Evolutionary conservation across 805 yeast species (phyloP), one percentile per base, ranked within the genome.

Genomic region (Kodamaea hsintzibuensis): DNA sequence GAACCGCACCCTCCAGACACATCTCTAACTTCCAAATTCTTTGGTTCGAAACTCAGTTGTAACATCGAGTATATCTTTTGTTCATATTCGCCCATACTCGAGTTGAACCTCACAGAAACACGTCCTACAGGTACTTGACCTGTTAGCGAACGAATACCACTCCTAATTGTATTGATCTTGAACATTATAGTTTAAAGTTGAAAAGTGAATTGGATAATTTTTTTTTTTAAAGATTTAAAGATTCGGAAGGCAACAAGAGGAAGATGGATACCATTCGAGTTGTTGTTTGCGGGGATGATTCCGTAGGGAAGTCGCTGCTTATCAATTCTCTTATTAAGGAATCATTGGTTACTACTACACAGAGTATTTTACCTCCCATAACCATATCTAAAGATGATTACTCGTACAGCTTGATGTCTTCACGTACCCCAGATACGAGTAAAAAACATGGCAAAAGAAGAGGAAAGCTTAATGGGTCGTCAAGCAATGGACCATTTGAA

Each of bases 1-100:
- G 98, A 91, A 0, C 99, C 99, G 72, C 99, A 95, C 0, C 99
- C 99, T 16, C 78, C 98, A 25, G 95, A 86, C 7, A 93, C 84
- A 66, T 93, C 98, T 58, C 79, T 76, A 6, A 93, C 98, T 25
- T 79, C 77, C 46, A 92, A 72, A 37, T 70, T 71, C 30, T 72
- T 68, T 1, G 99, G 98, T 6, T 74, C 60, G 47, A 93, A 81
- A 52, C 79, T 79, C 19, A 75, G 68, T 9, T 76, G 62, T 40
- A 91, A 73, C 53, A 83, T 83, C 22, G 77, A 71, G 63, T 74
- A 85, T 22, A 91, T 81, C 66, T 85, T 77, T 50, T 73, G 67
- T 68, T 91, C 97, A 62, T 86, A 85, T 14, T 78, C 84, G 56
- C 78, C 85, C 77, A 79, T 74, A 17, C 48, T 33, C 14, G 57